These are phyloP conservation scores for Monosporascus cannonballus DNA, from an alignment of 2,329 filamentous ascomycete genomes.

Conservation along the genomic window DNA sequence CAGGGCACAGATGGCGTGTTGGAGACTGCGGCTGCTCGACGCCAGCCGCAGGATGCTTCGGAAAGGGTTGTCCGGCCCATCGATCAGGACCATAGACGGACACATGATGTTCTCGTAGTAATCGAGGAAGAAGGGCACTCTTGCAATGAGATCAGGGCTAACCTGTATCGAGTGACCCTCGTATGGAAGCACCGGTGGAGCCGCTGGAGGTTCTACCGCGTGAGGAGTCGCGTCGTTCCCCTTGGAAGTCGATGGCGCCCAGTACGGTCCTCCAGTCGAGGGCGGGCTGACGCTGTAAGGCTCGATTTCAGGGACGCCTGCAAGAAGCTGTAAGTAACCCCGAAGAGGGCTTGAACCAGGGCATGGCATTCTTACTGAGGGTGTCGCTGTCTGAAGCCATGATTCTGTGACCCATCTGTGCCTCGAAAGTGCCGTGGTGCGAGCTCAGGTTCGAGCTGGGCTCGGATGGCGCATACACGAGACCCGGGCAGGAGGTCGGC, in stretches of 20 bases:
- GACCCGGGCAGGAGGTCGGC: conserved; percentile 55
- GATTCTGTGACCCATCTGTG: conserved; percentile 46
- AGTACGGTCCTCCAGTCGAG: conserved; percentile 38
- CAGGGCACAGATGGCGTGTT: conserved; percentile 85
- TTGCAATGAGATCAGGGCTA: conserved; percentile 61
- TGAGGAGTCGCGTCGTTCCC: conserved; percentile 40
- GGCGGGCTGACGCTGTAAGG: conserved; percentile 44
- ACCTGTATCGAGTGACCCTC: conserved; percentile 43
- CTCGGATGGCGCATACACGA: conserved; percentile 56
- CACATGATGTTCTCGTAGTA: conserved; percentile 93
- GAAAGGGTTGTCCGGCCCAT: conserved; percentile 80
- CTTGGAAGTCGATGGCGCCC: conserved; percentile 36
- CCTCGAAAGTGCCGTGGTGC: conserved; percentile 53
- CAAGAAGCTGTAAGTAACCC: conserved; percentile 24
- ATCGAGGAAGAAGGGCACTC: conserved; percentile 83
- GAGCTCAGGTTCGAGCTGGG: conserved; percentile 55
- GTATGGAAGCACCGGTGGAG: conserved; percentile 41
- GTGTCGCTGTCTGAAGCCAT: conserved; percentile 46
- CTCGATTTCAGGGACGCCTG: conserved; percentile 48
- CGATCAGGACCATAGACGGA: conserved; percentile 85
- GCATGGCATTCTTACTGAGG: conserved; percentile 41
- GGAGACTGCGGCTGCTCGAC: conserved; percentile 71
- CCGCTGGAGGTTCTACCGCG: conserved; percentile 35
- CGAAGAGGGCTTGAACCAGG: conserved; percentile 2
- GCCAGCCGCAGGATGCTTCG: conserved; percentile 74